These are phyloP conservation scores for Peziza echinospora DNA, from an alignment of 495 filamentous ascomycete genomes.

Conservation along the genomic window DNA sequence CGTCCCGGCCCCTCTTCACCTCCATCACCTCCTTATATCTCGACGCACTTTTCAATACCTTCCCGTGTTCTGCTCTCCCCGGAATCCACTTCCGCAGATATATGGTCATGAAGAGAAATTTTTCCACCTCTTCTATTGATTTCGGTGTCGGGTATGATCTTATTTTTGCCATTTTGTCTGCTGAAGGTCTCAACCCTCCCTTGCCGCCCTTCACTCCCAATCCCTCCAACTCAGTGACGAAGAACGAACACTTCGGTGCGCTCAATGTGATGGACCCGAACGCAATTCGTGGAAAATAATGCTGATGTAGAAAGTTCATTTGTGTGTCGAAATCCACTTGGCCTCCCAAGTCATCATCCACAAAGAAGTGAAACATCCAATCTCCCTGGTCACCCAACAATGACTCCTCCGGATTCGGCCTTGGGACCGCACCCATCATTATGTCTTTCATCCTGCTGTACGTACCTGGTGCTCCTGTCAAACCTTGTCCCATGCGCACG, in stretches of 20 bases:
- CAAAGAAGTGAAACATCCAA: neutral
- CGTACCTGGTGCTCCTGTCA: neutral
- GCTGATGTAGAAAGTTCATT: neutral
- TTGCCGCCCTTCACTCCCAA: neutral
- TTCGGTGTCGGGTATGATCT: neutral
- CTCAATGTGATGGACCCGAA: neutral
- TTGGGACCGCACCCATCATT: neutral
- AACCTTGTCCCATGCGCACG: neutral
- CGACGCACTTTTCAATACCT: neutral
- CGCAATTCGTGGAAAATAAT: neutral
- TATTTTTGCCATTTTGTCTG: neutral
- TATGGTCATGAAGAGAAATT: neutral
- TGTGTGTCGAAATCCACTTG: neutral
- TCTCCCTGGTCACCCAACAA: neutral
- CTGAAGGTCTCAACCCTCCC: neutral
- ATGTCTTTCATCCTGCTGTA: constrained; percentile 3
- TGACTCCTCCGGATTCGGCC: neutral
- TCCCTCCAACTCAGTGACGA: neutral
- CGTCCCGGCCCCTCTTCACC: neutral
- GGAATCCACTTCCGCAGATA: neutral
- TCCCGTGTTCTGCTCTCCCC: neutral
- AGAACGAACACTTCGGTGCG: neutral
- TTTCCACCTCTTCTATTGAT: neutral
- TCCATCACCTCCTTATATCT: neutral
- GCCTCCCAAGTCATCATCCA: constrained; percentile 5